Conservation (phyloP, 169 alveolate genomes). For the Plasmodium chabaudi region DNA sequence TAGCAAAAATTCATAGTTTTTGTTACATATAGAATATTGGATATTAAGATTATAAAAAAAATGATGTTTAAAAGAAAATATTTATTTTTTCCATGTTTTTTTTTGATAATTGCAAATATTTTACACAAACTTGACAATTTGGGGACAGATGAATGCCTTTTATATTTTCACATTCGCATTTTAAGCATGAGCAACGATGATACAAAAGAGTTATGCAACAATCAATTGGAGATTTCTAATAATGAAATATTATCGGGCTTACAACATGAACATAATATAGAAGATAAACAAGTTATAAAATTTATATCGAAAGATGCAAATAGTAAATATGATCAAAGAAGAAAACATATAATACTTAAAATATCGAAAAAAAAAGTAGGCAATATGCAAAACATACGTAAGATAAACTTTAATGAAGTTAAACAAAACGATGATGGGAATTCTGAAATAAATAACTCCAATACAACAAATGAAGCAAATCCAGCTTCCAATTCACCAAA, state of each 20-base stretch:
- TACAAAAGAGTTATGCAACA: not conserved
- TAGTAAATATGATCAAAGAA: not conserved
- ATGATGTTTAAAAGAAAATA: conserved; percentile 25
- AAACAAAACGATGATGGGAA: not conserved
- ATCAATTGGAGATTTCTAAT: conserved; percentile 1
- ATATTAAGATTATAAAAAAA: not conserved
- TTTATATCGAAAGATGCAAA: not conserved
- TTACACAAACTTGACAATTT: conserved; percentile 15
- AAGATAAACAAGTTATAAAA: not conserved
- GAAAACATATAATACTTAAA: not conserved
- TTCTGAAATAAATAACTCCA: too few species aligned
- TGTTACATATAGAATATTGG: too few species aligned
- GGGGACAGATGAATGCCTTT: not conserved
- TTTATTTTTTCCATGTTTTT: conserved; percentile 6
- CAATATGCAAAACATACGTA: not conserved
- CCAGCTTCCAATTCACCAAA: too few species aligned
- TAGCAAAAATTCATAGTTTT: too few species aligned
- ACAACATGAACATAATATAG: conserved; percentile 7
- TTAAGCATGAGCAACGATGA: not conserved
- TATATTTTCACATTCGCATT: conserved; percentile 9
- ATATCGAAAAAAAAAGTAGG: not conserved
- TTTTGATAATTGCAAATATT: conserved; percentile 18
- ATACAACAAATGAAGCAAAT: too few species aligned
- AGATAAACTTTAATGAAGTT: conserved; percentile 16
- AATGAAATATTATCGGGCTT: conserved; percentile 20